Evolutionary conservation across 768 basidiomycete species (phyloP), one percentile per base, ranked within the genome.

Genomic region (Collybiopsis luxurians): DNA sequence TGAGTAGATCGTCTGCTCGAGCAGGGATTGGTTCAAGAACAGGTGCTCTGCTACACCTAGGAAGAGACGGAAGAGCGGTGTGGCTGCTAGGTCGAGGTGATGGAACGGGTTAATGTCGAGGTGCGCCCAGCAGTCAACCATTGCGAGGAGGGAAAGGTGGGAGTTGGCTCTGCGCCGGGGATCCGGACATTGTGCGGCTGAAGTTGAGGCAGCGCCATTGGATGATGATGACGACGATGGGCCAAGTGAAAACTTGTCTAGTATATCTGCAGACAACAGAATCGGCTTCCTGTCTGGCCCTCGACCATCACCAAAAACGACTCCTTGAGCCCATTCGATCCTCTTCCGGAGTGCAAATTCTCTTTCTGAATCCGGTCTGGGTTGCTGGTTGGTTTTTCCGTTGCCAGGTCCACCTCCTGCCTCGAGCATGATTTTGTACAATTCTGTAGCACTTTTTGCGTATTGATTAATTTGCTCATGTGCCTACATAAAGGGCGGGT

Each of bases 41-140:
- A 99, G 82, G 70, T 95, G 91, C 70, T 98, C 97, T 11, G 96
- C 92, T 12, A 98, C 94, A 28, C 96, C 96, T 50, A 99, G 88
- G 87, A 96, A 98, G 60, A 99, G 80, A 52, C 95, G 84, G 75
- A 99, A 99, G 34, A 98, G 82, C 0, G 97, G 97, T 2, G 95
- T 99, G 7, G 95, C 96, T 0, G 96, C 96, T 44, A 98, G 84
- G 7, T 88, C 82, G 60, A 98, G 85, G 73, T 98, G 95, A 31
- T 83, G 85, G 67, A 91, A 96, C 0, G 97, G 97, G 53, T 90
- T 83, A 66, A 97, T 95, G 0, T 78, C 75, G 51, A 98, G 83
- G 50, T 83, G 81, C 7, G 92, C 89, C 97, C 97, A 99, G 64
- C 92, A 95, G 71, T 99, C 97, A 19, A 98, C 97, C 31, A 34